Conservation (phyloP, 805 yeast species). For the Diddensiella santjacobensis region DNA sequence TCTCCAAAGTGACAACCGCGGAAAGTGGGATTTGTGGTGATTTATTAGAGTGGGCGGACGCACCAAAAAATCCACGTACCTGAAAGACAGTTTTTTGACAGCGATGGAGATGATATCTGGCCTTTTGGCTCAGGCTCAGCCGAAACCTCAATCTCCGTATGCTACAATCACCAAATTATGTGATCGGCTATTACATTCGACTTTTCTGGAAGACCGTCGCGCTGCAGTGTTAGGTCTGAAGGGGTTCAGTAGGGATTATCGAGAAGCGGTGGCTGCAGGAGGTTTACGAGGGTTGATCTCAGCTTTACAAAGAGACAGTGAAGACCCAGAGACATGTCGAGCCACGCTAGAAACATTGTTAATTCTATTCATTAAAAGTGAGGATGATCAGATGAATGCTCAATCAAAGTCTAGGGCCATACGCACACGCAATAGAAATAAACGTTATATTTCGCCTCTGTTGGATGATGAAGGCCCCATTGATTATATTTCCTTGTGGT, state of each 20-base stretch:
- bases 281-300: slow-evolving; percentile 72
- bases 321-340: slow-evolving; percentile 68
- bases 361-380: slow-evolving; percentile 64
- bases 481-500: slow-evolving; percentile 91
- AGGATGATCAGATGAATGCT: slow-evolving; percentile 10
- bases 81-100: too few relatives aligned
- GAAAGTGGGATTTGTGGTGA: too few relatives aligned
- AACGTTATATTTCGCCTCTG: slow-evolving; percentile 59
- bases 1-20: too few relatives aligned
- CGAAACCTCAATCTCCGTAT: slow-evolving; percentile 58
- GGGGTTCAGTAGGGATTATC: slow-evolving; percentile 79
- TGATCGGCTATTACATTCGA: slow-evolving; percentile 81
- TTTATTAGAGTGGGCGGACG: too few relatives aligned
- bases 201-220: slow-evolving; percentile 75
- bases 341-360: slow-evolving; percentile 83
- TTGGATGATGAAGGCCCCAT: slow-evolving; percentile 46
- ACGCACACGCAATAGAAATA: background rate
- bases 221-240: slow-evolving; percentile 89
- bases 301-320: slow-evolving; percentile 60
- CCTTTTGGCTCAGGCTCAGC: slow-evolving; percentile 40
- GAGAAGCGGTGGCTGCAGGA: slow-evolving; percentile 86
- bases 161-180: slow-evolving; percentile 87
- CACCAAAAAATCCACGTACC: too few relatives aligned
- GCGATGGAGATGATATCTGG: slow-evolving; percentile 33
- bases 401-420: background rate